These are phyloP conservation scores for Themeda triandra DNA, from an alignment of 176 grass and related monocot genomes.

Conservation along the genomic window DNA sequence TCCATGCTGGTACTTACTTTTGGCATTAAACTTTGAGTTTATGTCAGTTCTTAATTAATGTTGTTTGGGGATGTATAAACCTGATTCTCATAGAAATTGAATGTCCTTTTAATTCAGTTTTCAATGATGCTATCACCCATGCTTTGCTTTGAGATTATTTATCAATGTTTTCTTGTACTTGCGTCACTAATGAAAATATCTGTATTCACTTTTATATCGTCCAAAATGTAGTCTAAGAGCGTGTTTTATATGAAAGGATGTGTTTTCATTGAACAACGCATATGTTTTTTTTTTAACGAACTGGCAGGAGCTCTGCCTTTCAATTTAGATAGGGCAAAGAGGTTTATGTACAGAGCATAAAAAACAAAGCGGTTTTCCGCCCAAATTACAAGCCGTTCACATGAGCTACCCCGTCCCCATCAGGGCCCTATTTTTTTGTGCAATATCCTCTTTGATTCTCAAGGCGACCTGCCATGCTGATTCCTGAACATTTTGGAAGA, in stretches of 20 bases:
- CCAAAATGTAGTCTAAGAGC: background rate
- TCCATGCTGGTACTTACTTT: background rate
- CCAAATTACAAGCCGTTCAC: too few species aligned
- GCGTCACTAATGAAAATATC: background rate
- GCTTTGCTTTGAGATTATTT: background rate
- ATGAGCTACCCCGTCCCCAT: too few species aligned
- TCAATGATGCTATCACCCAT: background rate
- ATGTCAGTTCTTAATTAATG: slow-evolving; percentile 6
- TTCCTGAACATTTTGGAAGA: too few species aligned
- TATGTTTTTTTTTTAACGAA: background rate
- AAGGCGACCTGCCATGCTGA: too few species aligned
- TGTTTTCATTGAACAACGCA: background rate
- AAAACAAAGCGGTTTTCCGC: too few species aligned
- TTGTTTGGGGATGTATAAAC: slow-evolving; percentile 5
- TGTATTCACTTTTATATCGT: background rate
- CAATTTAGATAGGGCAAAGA: too few species aligned
- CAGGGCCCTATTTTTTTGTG: too few species aligned
- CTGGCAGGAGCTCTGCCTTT: too few species aligned
- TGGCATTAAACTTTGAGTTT: background rate
- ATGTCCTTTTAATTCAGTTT: background rate
- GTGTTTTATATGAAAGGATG: background rate
- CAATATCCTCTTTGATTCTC: too few species aligned
- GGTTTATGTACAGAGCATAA: too few species aligned
- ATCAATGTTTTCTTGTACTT: background rate
- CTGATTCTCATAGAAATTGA: background rate